A percentile compares a stretch with the other conserved stretches of the same genome.
These are phyloP conservation scores for Crithidia sp. DNA, from an alignment of 208 protist species.

Conservation along the genomic window DNA sequence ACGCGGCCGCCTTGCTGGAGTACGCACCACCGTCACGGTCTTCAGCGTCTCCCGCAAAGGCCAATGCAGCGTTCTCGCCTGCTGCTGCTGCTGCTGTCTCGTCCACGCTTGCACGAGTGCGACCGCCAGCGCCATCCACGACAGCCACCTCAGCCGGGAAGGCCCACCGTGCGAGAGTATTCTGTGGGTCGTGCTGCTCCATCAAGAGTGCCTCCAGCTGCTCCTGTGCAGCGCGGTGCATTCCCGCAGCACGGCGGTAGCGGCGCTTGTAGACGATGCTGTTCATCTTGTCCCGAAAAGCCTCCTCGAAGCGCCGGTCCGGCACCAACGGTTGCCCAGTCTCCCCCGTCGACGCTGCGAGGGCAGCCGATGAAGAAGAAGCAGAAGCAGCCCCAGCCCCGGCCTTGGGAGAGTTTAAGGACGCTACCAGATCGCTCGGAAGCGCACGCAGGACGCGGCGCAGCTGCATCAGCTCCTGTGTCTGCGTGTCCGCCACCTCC, in stretches of 20 bases:
- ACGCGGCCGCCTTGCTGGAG: constrained; percentile 1
- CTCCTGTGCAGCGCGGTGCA: constrained; percentile 44
- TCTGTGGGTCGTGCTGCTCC: constrained; percentile 42
- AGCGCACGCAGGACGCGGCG: constrained; percentile 53
- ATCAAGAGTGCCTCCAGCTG: constrained; percentile 47
- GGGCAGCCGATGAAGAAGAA: background rate
- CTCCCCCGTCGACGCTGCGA: background rate
- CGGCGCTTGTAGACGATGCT: constrained; percentile 51
- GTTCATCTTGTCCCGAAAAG: constrained; percentile 80
- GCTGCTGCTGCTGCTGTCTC: no score
- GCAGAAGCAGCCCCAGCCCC: background rate
- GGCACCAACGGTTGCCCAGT: constrained; percentile 44
- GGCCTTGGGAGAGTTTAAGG: constrained; percentile 8
- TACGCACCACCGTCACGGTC: background rate
- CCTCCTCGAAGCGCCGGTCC: constrained; percentile 76
- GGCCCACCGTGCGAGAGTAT: background rate
- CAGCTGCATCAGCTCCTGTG: constrained; percentile 57
- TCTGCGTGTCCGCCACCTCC: constrained; percentile 24
- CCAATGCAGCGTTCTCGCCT: no score
- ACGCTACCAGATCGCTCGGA: constrained; percentile 27
- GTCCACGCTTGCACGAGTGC: no score
- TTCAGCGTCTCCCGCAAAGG: background rate
- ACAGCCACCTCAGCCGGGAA: background rate
- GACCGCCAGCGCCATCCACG: no score
- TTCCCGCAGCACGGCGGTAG: constrained; percentile 17